Percentiles rank a stretch among this genome's conserved stretches.
phyloP scores from a whole-genome alignment of 2,329 filamentous ascomycete genomes.

The Trichophyton rubrum region DNA sequence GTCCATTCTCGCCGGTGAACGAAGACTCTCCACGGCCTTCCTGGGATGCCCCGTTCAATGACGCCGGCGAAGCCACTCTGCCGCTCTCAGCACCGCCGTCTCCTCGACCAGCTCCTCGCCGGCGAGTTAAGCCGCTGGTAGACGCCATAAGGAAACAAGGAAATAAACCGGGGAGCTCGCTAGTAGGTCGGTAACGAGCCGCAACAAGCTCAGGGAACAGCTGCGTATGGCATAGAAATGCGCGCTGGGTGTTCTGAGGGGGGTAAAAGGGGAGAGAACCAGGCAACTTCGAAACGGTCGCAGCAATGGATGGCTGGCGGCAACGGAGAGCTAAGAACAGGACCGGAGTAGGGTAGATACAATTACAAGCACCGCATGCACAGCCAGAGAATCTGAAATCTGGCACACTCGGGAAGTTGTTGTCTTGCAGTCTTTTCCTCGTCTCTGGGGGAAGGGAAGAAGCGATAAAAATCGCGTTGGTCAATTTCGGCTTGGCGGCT shows the following conservation, averaged over 20 bases:
- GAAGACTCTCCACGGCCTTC: conserved; percentile 58
- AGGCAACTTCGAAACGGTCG: conserved; percentile 16
- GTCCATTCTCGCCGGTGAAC: conserved; percentile 83
- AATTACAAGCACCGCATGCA: not conserved
- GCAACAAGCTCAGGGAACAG: conserved; percentile 12
- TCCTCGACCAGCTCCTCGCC: conserved; percentile 53
- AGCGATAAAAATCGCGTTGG: not conserved
- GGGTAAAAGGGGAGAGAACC: not conserved
- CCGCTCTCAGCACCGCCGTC: conserved; percentile 49
- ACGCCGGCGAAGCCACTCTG: conserved; percentile 53
- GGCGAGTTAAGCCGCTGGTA: conserved; percentile 58
- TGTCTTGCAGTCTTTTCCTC: not conserved
- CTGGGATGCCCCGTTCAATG: conserved; percentile 46
- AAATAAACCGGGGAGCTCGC: conserved; percentile 10
- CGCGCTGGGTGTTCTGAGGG: conserved; percentile 4
- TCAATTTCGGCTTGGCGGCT: not conserved
- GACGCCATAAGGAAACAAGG: conserved; percentile 43
- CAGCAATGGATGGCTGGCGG: conserved; percentile 10
- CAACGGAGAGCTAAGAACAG: not conserved
- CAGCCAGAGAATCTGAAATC: not conserved
- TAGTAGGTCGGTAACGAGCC: conserved; percentile 3
- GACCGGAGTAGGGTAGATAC: not conserved
- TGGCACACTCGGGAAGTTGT: not conserved
- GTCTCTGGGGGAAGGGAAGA: not conserved
- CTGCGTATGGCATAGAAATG: conserved; percentile 7